Conservation (phyloP, 1,284 basidiomycete genomes). For the Sanghuangporus baumii region DNA sequence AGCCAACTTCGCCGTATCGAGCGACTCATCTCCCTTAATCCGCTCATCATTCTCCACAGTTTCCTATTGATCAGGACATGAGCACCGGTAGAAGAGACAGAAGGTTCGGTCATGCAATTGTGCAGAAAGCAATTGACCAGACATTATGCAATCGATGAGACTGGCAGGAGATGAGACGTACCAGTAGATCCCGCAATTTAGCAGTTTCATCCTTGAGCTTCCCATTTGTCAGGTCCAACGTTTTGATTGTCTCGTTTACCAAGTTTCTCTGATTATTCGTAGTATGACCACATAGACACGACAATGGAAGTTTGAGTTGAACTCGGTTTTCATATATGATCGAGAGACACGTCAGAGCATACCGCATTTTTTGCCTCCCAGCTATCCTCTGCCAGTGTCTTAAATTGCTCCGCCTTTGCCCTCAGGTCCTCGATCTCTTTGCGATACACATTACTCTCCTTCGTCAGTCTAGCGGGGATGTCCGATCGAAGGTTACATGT, state of each 20-base stretch:
- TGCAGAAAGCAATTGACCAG: slow-evolving; percentile 2
- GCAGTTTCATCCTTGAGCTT: slow-evolving; percentile 57
- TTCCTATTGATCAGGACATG: background rate
- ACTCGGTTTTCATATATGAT: background rate
- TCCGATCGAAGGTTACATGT: background rate
- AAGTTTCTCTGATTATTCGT: slow-evolving; percentile 50
- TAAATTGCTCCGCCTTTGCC: slow-evolving; percentile 56
- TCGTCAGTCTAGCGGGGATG: slow-evolving; percentile 48
- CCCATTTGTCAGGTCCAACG: slow-evolving; percentile 64
- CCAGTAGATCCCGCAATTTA: slow-evolving; percentile 65
- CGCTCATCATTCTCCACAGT: slow-evolving; percentile 14
- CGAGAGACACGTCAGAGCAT: slow-evolving; percentile 25
- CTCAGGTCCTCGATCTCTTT: slow-evolving; percentile 62
- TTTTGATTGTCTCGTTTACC: slow-evolving; percentile 74
- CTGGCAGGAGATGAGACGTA: slow-evolving; percentile 36
- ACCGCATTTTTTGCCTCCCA: slow-evolving; percentile 82
- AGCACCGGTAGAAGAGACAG: slow-evolving; percentile 7
- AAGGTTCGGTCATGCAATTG: background rate
- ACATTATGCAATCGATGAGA: background rate
- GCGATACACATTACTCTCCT: slow-evolving; percentile 66
- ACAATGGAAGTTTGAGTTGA: background rate
- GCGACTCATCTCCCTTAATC: slow-evolving; percentile 45
- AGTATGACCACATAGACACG: background rate
- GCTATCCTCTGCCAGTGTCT: slow-evolving; percentile 61
- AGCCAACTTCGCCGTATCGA: slow-evolving; percentile 55